Evolutionary conservation across 140 eudicot genomes (phyloP).

Genomic region (Cichorium intybus): DNA sequence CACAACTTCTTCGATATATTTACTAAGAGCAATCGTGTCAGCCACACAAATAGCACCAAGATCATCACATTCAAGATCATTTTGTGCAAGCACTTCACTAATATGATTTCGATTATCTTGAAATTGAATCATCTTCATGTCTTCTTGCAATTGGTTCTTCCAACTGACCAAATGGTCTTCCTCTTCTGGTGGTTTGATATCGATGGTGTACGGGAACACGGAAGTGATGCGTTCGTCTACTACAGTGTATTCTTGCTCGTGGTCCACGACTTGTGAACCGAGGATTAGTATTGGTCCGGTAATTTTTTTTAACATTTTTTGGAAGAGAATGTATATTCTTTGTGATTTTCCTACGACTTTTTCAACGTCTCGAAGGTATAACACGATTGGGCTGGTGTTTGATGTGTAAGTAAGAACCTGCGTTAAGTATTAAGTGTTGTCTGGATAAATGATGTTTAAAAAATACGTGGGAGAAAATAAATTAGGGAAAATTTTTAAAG

Average conservation of each 20-base stretch:
- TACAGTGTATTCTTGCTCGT: conserved; percentile 30
- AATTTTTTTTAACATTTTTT: conserved; percentile 76
- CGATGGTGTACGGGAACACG: conserved; percentile 78
- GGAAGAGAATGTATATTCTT: conserved; percentile 63
- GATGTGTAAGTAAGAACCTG: conserved; percentile 74
- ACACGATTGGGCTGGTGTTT: conserved; percentile 59
- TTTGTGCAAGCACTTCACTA: conserved; percentile 84
- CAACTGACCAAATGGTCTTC: conserved; percentile 72
- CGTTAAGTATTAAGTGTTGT: background rate
- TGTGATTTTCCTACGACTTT: conserved; percentile 70
- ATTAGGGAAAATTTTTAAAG: no score
- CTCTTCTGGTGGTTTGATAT: conserved; percentile 84
- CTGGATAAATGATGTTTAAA: background rate
- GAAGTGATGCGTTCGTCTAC: conserved; percentile 65
- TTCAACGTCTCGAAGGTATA: conserved; percentile 85
- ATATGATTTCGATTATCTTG: conserved; percentile 88
- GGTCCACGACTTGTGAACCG: conserved; percentile 59
- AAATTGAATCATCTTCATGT: conserved; percentile 91
- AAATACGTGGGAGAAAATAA: no score
- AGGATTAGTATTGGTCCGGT: conserved; percentile 73
- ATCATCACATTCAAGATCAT: conserved; percentile 92
- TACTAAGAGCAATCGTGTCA: conserved; percentile 65
- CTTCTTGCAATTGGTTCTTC: conserved; percentile 88
- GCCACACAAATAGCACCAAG: conserved; percentile 61
- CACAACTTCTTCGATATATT: conserved; percentile 79